Evolutionary conservation across 1,139 yeast species (phyloP), one percentile per base, ranked within the genome.

Genomic region (Pichia sp.): DNA sequence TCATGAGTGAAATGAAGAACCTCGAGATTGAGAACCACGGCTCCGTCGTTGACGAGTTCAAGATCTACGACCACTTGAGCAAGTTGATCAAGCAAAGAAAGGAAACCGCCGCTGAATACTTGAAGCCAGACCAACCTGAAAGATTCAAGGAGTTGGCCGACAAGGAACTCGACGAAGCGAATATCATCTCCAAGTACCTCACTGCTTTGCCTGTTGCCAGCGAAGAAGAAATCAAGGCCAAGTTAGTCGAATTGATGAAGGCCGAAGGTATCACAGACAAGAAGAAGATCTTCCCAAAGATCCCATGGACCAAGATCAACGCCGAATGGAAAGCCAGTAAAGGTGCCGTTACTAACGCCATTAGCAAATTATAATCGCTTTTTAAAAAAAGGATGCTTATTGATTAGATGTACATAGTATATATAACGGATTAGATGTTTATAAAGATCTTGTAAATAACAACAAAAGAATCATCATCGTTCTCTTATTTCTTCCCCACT

Each of bases 1-100:
- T 83, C 11, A 66, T 83, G 59, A 71, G 85, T 5, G 76, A 74
- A 17, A 74, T 81, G 52, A 82, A 83, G 64, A 82, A 83, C 63
- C 70, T 76, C 44, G 85, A 81, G 57, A 77, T 82, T 45, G 80
- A 76, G 38, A 67, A 67, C 17, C 58, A 58, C 14, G 76, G 68
- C 6, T 65, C 73, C 7, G 66, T 71, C 20, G 65, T 70, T 33
- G 74, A 75, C 44, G 85, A 81, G 56, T 73, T 74, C 45, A 63
- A 68, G 17, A 63, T 82, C 33, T 73, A 69, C 50, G 79, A 77
- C 45, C 60, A 77, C 14, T 68, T 77, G 47, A 59, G 67, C 20
- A 77, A 79, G 48, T 67, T 79, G 67, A 68, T 77, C 46, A 70
- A 73, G 37, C 83, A 81, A 56, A 72, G 88, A 53, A 61, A 60